A percentile compares a stretch with the other conserved stretches of the same genome.
These are phyloP conservation scores for Borovskyia barvae DNA, from an alignment of 208 protist genomes.

Conservation along the genomic window DNA sequence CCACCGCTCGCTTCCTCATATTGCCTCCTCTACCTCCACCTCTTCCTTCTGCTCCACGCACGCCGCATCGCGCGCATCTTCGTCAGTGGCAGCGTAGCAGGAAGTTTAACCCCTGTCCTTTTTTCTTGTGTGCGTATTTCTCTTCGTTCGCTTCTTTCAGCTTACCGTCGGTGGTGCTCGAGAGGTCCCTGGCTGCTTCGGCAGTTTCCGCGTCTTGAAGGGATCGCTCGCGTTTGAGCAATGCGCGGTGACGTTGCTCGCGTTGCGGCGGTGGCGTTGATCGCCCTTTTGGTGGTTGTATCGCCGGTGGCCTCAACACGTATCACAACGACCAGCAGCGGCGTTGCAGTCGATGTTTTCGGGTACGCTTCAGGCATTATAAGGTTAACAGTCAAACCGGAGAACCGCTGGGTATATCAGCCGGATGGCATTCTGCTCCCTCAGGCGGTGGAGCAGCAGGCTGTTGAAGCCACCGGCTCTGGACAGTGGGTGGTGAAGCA, in stretches of 20 bases:
- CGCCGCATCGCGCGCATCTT: no score
- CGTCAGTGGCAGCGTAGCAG: no score
- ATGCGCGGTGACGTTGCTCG: not conserved
- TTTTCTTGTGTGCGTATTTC: no score
- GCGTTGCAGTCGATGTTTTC: constrained; percentile 15
- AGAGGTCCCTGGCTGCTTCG: no score
- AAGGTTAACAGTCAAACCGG: constrained; percentile 38
- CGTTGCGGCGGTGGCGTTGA: not conserved
- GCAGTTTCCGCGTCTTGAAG: no score
- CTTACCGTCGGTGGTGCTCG: no score
- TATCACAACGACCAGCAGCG: constrained; percentile 2
- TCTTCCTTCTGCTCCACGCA: no score
- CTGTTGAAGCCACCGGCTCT: not conserved
- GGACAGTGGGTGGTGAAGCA: constrained; percentile 23
- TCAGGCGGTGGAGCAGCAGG: not conserved
- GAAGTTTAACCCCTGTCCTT: no score
- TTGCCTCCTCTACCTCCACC: no score
- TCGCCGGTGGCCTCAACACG: constrained; percentile 14
- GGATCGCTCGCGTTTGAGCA: no score
- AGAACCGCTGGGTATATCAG: constrained; percentile 32
- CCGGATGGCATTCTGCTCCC: constrained; percentile 24
- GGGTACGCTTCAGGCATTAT: constrained; percentile 37
- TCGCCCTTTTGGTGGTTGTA: not conserved
- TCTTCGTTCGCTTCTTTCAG: no score
- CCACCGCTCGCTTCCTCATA: no score